These are phyloP conservation scores for Agaricales sp. DNA, from an alignment of 1,284 basidiomycete genomes.

Conservation along the genomic window DNA sequence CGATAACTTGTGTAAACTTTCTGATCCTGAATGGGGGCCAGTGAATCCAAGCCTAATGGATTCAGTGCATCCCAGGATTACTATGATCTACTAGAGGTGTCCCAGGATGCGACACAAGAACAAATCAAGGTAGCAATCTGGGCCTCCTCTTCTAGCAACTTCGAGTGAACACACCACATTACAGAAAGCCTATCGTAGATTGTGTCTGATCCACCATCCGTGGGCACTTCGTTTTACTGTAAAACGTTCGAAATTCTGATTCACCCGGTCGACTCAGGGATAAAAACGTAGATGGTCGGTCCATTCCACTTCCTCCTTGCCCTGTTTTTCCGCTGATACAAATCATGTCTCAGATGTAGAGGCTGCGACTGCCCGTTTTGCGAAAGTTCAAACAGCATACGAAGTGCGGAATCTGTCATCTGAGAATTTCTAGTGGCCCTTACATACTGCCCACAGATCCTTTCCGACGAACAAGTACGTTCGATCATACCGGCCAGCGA, in stretches of 20 bases:
- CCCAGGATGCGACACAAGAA: slow-evolving; percentile 73
- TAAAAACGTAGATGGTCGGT: background rate
- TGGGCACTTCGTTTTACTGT: background rate
- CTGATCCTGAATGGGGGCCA: slow-evolving; percentile 79
- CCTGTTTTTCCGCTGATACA: slow-evolving; percentile 30
- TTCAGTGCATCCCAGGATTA: slow-evolving; percentile 44
- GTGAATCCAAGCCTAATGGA: slow-evolving; percentile 43
- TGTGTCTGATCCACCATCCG: slow-evolving; percentile 82
- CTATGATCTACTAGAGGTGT: slow-evolving; percentile 72
- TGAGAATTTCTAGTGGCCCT: slow-evolving; percentile 4
- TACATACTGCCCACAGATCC: slow-evolving; percentile 36
- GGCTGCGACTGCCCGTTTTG: slow-evolving; percentile 83
- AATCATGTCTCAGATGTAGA: slow-evolving; percentile 81
- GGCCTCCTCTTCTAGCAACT: background rate
- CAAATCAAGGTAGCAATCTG: slow-evolving; percentile 68
- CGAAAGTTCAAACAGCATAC: slow-evolving; percentile 87
- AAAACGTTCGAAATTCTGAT: background rate
- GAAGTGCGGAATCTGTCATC: slow-evolving; percentile 45
- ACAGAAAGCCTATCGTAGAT: slow-evolving; percentile 73
- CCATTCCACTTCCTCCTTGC: background rate
- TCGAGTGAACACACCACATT: slow-evolving; percentile 8
- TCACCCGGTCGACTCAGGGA: background rate
- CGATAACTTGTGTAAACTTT: too few species aligned
- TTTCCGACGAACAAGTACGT: slow-evolving; percentile 86
- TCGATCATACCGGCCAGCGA: background rate